Evolutionary conservation across 306 rosid genomes (phyloP), one percentile per base, ranked within the genome.

Genomic region (Lupinus albus): DNA sequence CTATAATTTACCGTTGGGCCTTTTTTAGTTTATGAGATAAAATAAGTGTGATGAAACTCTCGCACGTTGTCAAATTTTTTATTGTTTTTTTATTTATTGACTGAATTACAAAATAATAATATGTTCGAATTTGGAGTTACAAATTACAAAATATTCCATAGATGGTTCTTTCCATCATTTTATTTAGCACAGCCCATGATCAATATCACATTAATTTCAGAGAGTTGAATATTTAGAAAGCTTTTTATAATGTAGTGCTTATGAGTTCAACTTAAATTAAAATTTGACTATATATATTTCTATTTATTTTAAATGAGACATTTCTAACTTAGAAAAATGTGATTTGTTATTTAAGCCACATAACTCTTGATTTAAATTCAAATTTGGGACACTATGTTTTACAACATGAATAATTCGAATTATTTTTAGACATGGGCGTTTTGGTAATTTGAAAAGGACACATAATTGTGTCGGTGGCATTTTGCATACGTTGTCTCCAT

Each of bases 391-490:
- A 16, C 25, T 5, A 1, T 25, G 33, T 11, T 0, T 2, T 16
- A 13, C 20, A 17, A 33, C 14, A 10, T 16, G 28, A 25, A 25
- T 25, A 25, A 25, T 25, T 70, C 11, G 1, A 33, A 49, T 20
- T 57, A 35, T 36, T 61, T 7, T 25, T 55, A 21, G 45, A 7
- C 3, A 45, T 33, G 71, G 71, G 48, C n/a, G 32, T 12, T 42
- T 52, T 16, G 7, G 78, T 54, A 9, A 63, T 64, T 41, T 30
- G 0, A 0, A 0, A 6, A 6, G 20, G 53, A 25, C 28, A 6
- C 0, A 13, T 33, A 49, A 58, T 47, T 17, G 21, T 63, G 78
- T 73, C 44, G 64, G 76, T 76, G 61, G 20, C 66, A 53, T 28
- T 11, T 15, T 9, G 20, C 30, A 42, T 20, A 62, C 33, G 15